Evolutionary conservation across 345 rosid species (phyloP), one percentile per base, ranked within the genome.

Genomic region (Mallotus nudiflorus): DNA sequence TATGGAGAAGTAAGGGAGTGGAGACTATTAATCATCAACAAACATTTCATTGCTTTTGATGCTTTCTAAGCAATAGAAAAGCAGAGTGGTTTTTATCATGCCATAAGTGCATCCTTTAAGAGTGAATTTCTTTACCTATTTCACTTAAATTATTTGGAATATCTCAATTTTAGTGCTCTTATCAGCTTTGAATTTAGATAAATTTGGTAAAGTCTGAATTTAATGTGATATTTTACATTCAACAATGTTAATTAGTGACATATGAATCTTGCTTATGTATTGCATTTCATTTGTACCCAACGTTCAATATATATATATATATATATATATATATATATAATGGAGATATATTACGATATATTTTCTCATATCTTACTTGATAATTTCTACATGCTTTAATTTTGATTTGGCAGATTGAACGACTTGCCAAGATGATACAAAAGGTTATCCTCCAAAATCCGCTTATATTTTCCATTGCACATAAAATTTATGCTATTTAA

Each of bases 381-480:
- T 68, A 29, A 45, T 62, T 29, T 54, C 28, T 31, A 61, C n/a
- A 27, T 57, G 54, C 45, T 51, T 58, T 75, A 18, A 14, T 70
- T 58, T 62, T 76, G 48, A 42, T 50, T 69, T 65, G 75, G 56
- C 76, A 76, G 80, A 71, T 76, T 27, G 75, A 66, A 72, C 63
- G 67, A 52, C 76, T 76, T 52, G 76, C 73, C 20, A 66, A 71
- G 72, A 76, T 76, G 80, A 71, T 76, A 49, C 75, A 76, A 71
- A 71, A 76, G 80, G 80, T 76, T 56, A 27, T 52, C 63, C 48
- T 39, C 5, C 3, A 27, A 25, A 56, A 57, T 66, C 27, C 42
- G 1, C 31, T 66, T 13, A 8, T 59, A 4, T 40, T 44, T 4
- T 62, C 49, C 14, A 14, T 27, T 62, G 24, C 46, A 37, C 13